Base-by-base conservation (phyloP, 1,284 basidiomycete genomes). In the Vanrija humicola region DNA sequence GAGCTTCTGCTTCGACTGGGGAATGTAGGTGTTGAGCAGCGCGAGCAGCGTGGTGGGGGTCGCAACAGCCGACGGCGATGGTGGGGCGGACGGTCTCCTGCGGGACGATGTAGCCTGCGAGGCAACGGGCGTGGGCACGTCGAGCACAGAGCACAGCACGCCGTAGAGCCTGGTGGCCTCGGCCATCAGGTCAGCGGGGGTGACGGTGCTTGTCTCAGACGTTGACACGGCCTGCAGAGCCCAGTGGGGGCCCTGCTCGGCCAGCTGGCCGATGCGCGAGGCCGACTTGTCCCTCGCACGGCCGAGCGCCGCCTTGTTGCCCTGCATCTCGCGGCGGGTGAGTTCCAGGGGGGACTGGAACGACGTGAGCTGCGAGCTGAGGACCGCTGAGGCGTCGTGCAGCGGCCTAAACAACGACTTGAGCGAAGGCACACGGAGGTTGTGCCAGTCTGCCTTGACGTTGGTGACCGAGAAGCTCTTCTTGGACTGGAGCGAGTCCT, bases 311-410 rank as follows among this genome's bases (percentile, higher is more conserved):
- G 66, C 63, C 40, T 61, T 49, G 16, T 70, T 70, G 5, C 63
- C 48, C 16, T 70, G 48, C 64, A 77, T 70, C 53, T 77, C 75
- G n/a, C 70, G 61, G 1, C 73, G 63, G 9, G 73, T 75, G 15
- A 77, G 60, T 9, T 59, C 62, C 48, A 70, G 64, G 8, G 75
- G 75, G 1, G 72, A 73, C 10, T 64, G 64, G 46, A 73, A 58
- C 10, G 68, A 56, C 6, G 63, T 64, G 19, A 75, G 50, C 46
- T 49, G 52, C 21, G 49, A 29, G 5, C 26, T 38, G 34, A 34
- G 34, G 34, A 26, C 43, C 14, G 43, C 43, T 12, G 46, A 38
- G 34, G 43, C 43, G 21, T 43, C 46, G 16, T 56, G 59, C 16
- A 63, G 46, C 5, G 48, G 52, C 19, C 43, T 54, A 50, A 57